Conservation (phyloP, 2,329 filamentous ascomycete genomes). For the Cercospora sesami region DNA sequence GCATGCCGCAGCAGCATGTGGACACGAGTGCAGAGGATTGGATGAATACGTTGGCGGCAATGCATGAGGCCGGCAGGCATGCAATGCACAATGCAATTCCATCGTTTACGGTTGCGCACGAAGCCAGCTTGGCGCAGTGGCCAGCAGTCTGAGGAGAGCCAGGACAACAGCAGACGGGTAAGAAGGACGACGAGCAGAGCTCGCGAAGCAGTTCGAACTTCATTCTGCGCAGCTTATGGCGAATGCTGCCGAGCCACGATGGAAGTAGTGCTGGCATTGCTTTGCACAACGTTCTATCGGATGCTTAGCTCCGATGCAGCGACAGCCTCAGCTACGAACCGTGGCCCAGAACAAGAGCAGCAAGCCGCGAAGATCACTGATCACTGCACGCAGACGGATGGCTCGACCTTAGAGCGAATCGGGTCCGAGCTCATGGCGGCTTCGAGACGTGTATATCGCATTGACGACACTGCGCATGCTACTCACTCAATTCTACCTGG, state of each 20-base stretch:
- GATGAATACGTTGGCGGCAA: slow-evolving; percentile 18
- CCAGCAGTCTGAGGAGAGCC: slow-evolving; percentile 4
- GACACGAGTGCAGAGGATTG: slow-evolving; percentile 18
- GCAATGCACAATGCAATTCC: slow-evolving; percentile 16
- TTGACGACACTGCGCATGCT: background rate
- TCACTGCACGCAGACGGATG: background rate
- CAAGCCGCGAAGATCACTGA: background rate
- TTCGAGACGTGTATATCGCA: background rate
- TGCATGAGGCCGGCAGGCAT: slow-evolving; percentile 18
- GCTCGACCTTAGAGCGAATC: background rate
- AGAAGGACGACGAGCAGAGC: background rate
- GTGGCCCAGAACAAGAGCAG: background rate
- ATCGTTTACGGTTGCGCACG: slow-evolving; percentile 17
- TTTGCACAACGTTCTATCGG: background rate
- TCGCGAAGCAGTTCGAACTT: background rate
- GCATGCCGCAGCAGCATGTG: slow-evolving; percentile 13
- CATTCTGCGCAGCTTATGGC: background rate
- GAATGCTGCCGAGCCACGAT: background rate
- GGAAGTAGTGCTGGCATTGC: background rate
- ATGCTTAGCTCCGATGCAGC: background rate
- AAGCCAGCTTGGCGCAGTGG: slow-evolving; percentile 14
- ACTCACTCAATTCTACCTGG: background rate
- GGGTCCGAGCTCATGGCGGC: background rate
- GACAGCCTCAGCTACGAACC: background rate
- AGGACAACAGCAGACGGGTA: background rate